A percentile compares a stretch with the other conserved stretches of the same genome.
Conservation (phyloP, 495 filamentous ascomycete genomes). For the Aspergillus heteromorphus region DNA sequence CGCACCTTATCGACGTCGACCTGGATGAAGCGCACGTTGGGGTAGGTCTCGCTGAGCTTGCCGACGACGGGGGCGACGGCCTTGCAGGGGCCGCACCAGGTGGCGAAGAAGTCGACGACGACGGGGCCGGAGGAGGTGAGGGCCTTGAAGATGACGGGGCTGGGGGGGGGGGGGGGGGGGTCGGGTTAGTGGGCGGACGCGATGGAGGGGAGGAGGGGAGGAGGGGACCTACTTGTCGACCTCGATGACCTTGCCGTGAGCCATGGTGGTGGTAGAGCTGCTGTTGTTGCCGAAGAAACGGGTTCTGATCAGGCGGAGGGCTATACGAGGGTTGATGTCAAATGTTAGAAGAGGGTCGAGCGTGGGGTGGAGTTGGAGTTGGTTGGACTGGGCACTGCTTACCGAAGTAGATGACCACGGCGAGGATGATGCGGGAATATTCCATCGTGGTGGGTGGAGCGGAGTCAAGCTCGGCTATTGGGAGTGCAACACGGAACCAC, state of each 20-base stretch:
- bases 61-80: slow-evolving; percentile 70
- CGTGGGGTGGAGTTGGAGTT: not conserved
- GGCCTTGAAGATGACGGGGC: slow-evolving; percentile 27
- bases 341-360: too few species aligned
- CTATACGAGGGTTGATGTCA: too few species aligned
- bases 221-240: slow-evolving; percentile 12
- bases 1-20: slow-evolving; percentile 78
- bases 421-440: slow-evolving; percentile 8
- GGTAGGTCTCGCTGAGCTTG: slow-evolving; percentile 52
- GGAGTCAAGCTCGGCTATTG: too few species aligned
- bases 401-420: slow-evolving; percentile 10
- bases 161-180: too few species aligned
- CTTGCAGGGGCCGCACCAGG: slow-evolving; percentile 95
- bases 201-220: too few species aligned
- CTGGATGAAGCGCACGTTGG: slow-evolving; percentile 73
- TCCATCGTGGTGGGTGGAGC: slow-evolving; percentile 1
- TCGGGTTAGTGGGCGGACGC: too few species aligned
- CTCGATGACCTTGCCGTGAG: slow-evolving; percentile 15
- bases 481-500: too few species aligned
- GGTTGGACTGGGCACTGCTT: not conserved
- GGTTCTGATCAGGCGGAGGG: slow-evolving; percentile 11
- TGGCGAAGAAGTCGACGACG: slow-evolving; percentile 45
- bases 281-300: slow-evolving; percentile 1
- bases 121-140: slow-evolving; percentile 56
- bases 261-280: slow-evolving; percentile 6